Evolutionary conservation across 495 filamentous ascomycete species (phyloP).

Genomic region (Aspergillus biplanus): DNA sequence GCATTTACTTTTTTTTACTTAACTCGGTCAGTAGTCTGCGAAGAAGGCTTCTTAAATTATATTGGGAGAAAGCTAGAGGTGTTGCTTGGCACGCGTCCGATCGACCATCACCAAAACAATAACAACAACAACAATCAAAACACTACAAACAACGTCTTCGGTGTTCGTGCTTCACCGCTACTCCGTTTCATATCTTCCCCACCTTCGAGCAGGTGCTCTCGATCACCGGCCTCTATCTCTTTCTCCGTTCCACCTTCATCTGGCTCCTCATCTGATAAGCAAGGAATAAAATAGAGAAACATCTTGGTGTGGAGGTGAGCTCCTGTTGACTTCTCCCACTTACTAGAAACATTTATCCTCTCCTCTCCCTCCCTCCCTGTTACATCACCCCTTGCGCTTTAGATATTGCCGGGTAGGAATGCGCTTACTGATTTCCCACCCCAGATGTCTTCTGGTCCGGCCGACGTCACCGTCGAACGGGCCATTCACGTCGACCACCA

Average conservation of each 20-base stretch:
- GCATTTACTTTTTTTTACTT: not conserved
- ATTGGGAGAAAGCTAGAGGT: not conserved
- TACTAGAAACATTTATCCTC: too few species aligned
- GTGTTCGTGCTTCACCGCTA: conserved; percentile 6
- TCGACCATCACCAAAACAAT: conserved; percentile 21
- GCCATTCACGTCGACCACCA: conserved; percentile 18
- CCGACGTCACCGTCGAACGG: conserved; percentile 10
- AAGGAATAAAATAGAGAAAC: not conserved
- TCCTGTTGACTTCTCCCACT: too few species aligned
- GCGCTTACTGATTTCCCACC: not conserved
- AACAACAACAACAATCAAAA: conserved; percentile 14
- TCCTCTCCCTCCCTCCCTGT: not conserved
- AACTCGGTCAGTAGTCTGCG: not conserved
- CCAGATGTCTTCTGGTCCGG: conserved; percentile 18
- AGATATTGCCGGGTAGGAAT: not conserved
- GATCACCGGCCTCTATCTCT: not conserved
- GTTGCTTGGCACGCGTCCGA: conserved; percentile 20
- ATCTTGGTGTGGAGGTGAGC: conserved; percentile 3
- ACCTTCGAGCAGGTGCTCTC: not conserved
- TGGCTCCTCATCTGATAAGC: not conserved
- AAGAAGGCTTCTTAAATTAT: not conserved
- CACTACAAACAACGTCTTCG: not conserved
- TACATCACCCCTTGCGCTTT: conserved; percentile 12
- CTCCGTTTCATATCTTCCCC: not conserved
- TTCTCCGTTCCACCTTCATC: not conserved